A percentile compares a stretch with the other conserved stretches of the same genome.
Conservation (phyloP, 2,329 filamentous ascomycete species). For the Geoglossum cookeanum region DNA sequence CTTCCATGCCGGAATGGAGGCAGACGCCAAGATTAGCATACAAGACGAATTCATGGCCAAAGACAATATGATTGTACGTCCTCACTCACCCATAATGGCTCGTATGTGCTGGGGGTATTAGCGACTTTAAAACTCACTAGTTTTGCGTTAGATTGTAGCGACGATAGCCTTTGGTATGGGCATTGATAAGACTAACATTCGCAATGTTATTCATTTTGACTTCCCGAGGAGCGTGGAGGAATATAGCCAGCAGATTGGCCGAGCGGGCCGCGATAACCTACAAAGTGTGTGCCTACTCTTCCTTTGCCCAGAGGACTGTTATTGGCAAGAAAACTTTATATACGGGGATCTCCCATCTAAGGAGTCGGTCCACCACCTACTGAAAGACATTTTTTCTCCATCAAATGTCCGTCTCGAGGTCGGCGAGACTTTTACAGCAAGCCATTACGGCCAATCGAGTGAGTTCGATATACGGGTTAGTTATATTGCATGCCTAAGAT, state of each 20-base stretch:
- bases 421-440: constrained; percentile 28
- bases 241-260: constrained; percentile 38
- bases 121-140: too few species aligned
- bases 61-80: constrained; percentile 21
- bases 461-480: constrained; percentile 33
- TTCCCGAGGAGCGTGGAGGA: constrained; percentile 33
- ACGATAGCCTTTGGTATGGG: constrained; percentile 43
- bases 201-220: constrained; percentile 35
- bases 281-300: constrained; percentile 37
- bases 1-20: constrained; percentile 33
- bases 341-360: constrained; percentile 38
- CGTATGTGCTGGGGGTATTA: too few species aligned
- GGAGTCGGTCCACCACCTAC: constrained; percentile 26
- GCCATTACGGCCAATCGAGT: constrained; percentile 25
- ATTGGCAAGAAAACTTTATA: constrained; percentile 38
- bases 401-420: constrained; percentile 16
- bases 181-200: constrained; percentile 36
- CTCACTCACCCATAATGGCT: too few species aligned
- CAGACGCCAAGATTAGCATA: constrained; percentile 24
- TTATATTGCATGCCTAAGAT: too few species aligned
- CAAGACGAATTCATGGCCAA: constrained; percentile 34
- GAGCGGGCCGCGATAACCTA: constrained; percentile 34
- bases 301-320: constrained; percentile 34
- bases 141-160: constrained; percentile 22
- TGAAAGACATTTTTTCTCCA: constrained; percentile 32